These are phyloP conservation scores for Monarda citriodora DNA, from an alignment of 305 asterid genomes.

Conservation along the genomic window DNA sequence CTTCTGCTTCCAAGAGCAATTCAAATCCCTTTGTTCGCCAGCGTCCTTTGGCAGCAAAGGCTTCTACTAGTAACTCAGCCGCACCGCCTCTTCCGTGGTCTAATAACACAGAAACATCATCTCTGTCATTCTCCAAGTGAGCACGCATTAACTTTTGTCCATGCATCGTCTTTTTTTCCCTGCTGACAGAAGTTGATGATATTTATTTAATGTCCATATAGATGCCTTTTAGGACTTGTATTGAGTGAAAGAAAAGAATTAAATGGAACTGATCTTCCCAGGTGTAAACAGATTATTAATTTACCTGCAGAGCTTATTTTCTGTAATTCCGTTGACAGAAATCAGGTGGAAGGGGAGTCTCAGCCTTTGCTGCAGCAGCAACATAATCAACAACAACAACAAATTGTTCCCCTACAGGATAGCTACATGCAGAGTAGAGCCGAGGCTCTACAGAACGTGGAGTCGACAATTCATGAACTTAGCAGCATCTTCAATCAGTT, in stretches of 20 bases:
- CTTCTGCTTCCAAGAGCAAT: constrained; percentile 69
- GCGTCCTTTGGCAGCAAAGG: constrained; percentile 77
- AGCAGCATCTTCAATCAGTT: constrained; percentile 92
- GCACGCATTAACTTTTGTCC: background rate
- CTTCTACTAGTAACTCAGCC: constrained; percentile 43
- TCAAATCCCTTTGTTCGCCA: constrained; percentile 87
- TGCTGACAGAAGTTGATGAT: background rate
- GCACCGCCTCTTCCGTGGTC: constrained; percentile 67
- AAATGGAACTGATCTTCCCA: constrained; percentile 8
- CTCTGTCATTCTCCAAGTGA: constrained; percentile 43
- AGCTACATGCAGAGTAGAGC: constrained; percentile 99
- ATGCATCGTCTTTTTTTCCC: background rate
- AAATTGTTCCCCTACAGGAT: constrained; percentile 87
- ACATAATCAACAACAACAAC: constrained; percentile 82
- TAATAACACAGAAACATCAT: constrained; percentile 35
- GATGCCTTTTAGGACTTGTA: constrained; percentile 5
- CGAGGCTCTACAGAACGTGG: constrained; percentile 93
- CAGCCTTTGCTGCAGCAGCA: constrained; percentile 89
- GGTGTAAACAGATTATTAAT: constrained; percentile 3
- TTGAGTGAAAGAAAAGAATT: background rate
- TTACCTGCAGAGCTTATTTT: constrained; percentile 14
- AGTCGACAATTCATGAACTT: constrained; percentile 94
- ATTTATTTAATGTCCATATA: background rate
- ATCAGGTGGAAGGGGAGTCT: constrained; percentile 71
- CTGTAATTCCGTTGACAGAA: constrained; percentile 39